Conservation (phyloP, 257 asterid species). For the Datura wrightii region DNA sequence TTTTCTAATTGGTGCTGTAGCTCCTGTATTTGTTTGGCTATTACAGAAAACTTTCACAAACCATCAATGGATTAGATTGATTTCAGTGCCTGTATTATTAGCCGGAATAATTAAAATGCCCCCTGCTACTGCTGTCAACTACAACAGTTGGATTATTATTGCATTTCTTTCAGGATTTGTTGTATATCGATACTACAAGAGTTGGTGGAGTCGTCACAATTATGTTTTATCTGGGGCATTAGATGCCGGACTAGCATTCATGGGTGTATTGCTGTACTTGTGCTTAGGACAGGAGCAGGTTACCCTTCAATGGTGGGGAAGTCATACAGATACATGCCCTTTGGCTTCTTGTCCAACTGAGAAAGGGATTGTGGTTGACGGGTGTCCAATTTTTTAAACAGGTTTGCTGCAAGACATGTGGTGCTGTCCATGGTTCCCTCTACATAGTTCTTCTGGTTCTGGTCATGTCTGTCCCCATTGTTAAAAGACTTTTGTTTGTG, state of each 20-base stretch:
- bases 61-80: slow-evolving; percentile 61
- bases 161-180: slow-evolving; percentile 77
- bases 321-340: slow-evolving; percentile 73
- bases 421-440: not conserved
- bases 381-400: slow-evolving; percentile 65
- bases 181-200: slow-evolving; percentile 64
- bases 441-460: not conserved
- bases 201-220: slow-evolving; percentile 87
- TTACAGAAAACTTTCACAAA: slow-evolving; percentile 65
- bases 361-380: slow-evolving; percentile 68
- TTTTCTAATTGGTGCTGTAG: slow-evolving; percentile 71
- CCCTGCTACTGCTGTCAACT: slow-evolving; percentile 86
- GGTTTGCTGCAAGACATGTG: not conserved
- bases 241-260: slow-evolving; percentile 95
- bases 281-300: slow-evolving; percentile 67
- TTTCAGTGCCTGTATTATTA: slow-evolving; percentile 68
- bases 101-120: slow-evolving; percentile 81
- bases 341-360: slow-evolving; percentile 93
- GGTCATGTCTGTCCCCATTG: slow-evolving; percentile 29
- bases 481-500: slow-evolving; percentile 35
- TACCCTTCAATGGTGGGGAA: slow-evolving; percentile 92
- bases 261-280: slow-evolving; percentile 80
- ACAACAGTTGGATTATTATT: slow-evolving; percentile 82
- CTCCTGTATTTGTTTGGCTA: slow-evolving; percentile 73
- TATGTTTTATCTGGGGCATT: slow-evolving; percentile 84